Evolutionary conservation across 2,329 filamentous ascomycete species (phyloP).

Genomic region (Colletotrichum sidae): DNA sequence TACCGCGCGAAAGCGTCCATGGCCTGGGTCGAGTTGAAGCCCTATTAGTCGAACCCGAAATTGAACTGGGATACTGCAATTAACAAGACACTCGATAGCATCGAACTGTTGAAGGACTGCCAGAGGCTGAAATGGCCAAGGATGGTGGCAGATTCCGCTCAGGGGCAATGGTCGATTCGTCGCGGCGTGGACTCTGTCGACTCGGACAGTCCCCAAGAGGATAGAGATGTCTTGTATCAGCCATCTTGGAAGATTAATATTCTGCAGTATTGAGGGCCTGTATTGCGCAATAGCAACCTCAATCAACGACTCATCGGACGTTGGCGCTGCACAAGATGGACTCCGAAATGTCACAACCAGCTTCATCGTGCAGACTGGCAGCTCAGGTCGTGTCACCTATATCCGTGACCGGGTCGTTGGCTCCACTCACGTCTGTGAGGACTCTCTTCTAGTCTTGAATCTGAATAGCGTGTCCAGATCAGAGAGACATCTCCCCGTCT

Average conservation of each 20-base stretch:
- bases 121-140: too few relatives aligned
- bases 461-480: neutral
- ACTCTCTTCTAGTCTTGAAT: neutral
- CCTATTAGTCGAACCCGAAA: too few relatives aligned
- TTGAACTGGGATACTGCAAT: too few relatives aligned
- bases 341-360: constrained; percentile 9
- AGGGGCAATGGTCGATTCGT: too few relatives aligned
- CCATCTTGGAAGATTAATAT: neutral
- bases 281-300: constrained; percentile 3
- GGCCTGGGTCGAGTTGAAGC: too few relatives aligned
- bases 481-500: constrained; percentile 3
- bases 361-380: neutral
- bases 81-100: too few relatives aligned
- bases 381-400: neutral
- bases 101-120: too few relatives aligned
- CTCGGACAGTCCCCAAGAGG: neutral
- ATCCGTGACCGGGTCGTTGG: neutral
- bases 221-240: constrained; percentile 1
- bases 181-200: neutral
- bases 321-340: constrained; percentile 1
- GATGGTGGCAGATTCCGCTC: too few relatives aligned
- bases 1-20: too few relatives aligned
- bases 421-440: neutral
- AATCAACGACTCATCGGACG: neutral
- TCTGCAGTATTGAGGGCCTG: constrained; percentile 1